phyloP scores from a whole-genome alignment of 1,139 yeast genomes.

The Suhomyces terraborum region DNA sequence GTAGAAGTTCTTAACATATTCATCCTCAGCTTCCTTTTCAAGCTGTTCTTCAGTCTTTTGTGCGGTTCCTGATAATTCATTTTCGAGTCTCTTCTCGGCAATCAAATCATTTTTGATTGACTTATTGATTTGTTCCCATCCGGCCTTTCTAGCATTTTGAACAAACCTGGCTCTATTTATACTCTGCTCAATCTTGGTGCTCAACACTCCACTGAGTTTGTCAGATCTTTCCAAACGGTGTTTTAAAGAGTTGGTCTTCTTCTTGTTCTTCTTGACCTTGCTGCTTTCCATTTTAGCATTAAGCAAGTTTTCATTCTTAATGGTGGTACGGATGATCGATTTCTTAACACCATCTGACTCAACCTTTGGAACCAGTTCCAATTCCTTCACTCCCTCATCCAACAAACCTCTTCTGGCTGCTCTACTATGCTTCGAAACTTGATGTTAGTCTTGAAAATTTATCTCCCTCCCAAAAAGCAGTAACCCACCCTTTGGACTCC shows the following conservation, averaged over 20 bases:
- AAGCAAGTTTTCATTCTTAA: conserved; percentile 64
- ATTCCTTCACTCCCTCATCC: conserved; percentile 40
- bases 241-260: conserved; percentile 37
- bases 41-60: conserved; percentile 23
- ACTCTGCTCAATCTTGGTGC: conserved; percentile 64
- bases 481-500: neutral
- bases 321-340: conserved; percentile 67
- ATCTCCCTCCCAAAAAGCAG: neutral
- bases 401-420: conserved; percentile 71
- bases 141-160: conserved; percentile 63
- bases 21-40: conserved; percentile 36
- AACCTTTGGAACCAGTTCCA: conserved; percentile 55
- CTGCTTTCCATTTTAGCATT: conserved; percentile 55
- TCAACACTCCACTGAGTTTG: conserved; percentile 56
- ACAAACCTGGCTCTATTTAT: conserved; percentile 63
- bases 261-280: conserved; percentile 38
- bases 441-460: conserved; percentile 21
- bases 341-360: conserved; percentile 61
- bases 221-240: conserved; percentile 50
- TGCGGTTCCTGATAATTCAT: conserved; percentile 10
- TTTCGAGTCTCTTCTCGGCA: conserved; percentile 12
- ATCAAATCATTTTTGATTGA: conserved; percentile 27
- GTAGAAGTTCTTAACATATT: conserved; percentile 38
- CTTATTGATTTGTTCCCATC: conserved; percentile 71
- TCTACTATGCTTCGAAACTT: conserved; percentile 70